These are phyloP conservation scores for Eutrema heterophyllum DNA, from an alignment of 345 rosid genomes.

Conservation along the genomic window DNA sequence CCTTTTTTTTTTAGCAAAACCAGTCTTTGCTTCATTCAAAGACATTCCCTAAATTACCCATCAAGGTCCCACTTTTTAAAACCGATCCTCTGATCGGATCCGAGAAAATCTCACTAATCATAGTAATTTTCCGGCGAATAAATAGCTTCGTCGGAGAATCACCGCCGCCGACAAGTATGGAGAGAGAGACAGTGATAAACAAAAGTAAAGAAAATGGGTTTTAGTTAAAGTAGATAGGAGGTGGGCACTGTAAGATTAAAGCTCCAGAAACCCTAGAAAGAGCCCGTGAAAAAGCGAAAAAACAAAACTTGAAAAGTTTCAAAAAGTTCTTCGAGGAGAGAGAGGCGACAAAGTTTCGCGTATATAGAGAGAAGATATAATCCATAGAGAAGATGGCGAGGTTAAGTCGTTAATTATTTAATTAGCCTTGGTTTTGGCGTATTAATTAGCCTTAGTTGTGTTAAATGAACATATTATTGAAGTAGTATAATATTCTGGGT, in stretches of 20 bases:
- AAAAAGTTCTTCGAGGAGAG: conserved; percentile 29
- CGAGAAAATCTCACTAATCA: background rate
- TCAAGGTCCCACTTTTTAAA: conserved; percentile 6
- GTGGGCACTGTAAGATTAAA: conserved; percentile 25
- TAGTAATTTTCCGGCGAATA: conserved; percentile 16
- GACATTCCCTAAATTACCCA: conserved; percentile 27
- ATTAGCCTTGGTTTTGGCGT: background rate
- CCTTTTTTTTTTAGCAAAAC: conserved; percentile 6
- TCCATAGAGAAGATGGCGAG: conserved; percentile 26
- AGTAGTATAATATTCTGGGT: background rate
- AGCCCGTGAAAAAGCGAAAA: conserved; percentile 28
- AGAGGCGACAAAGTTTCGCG: conserved; percentile 29
- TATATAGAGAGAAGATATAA: background rate
- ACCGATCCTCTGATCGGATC: conserved; percentile 24
- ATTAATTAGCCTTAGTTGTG: background rate
- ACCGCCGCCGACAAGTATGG: conserved; percentile 19
- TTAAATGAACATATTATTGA: conserved; percentile 1
- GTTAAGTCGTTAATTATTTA: conserved; percentile 15
- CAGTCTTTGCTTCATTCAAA: conserved; percentile 27
- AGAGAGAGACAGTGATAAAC: background rate
- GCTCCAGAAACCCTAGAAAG: conserved; percentile 14
- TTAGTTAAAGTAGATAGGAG: conserved; percentile 25
- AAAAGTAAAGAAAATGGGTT: conserved; percentile 16
- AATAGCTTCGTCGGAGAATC: conserved; percentile 15
- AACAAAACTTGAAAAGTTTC: conserved; percentile 26